Percentiles rank a stretch among this genome's conserved stretches.
Conservation (phyloP, 176 grass and related monocot genomes). For the Oryza rufipogon region DNA sequence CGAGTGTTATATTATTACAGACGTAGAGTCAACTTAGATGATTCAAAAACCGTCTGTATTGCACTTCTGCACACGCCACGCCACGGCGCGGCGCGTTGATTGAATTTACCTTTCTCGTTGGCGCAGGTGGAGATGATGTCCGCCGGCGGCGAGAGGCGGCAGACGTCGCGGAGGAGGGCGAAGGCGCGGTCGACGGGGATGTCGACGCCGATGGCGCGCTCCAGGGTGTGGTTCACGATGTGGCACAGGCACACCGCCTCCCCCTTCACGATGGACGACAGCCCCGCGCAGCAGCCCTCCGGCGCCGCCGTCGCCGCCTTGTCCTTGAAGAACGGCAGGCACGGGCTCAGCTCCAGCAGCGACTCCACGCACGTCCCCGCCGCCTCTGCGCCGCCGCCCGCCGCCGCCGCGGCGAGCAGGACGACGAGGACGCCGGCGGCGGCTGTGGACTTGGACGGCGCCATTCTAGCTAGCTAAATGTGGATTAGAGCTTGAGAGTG, state of each 20-base stretch:
- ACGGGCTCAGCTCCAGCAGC: constrained; percentile 47
- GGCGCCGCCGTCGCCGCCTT: constrained; percentile 12
- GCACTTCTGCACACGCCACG: too few relatives aligned
- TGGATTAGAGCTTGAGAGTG: not conserved
- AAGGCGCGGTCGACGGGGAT: constrained; percentile 41
- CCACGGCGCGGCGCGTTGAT: too few relatives aligned
- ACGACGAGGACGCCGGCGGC: not conserved
- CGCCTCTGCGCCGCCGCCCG: not conserved
- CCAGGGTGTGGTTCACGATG: constrained; percentile 43
- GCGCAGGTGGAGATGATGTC: constrained; percentile 24
- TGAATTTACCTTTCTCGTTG: not conserved
- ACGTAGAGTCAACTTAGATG: too few relatives aligned
- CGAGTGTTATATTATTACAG: too few relatives aligned
- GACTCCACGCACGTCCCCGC: constrained; percentile 34
- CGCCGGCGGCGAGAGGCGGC: constrained; percentile 28
- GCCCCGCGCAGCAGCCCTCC: constrained; percentile 36
- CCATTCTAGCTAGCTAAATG: not conserved
- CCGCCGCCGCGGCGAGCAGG: not conserved
- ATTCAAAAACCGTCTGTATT: too few relatives aligned
- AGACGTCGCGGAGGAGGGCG: constrained; percentile 9
- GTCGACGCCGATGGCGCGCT: constrained; percentile 44
- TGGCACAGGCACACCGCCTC: constrained; percentile 44
- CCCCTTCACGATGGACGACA: constrained; percentile 14
- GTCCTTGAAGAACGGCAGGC: constrained; percentile 45
- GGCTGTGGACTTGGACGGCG: not conserved